Conservation (phyloP, 1,139 yeast species). For the Wickerhamomyces sp. region DNA sequence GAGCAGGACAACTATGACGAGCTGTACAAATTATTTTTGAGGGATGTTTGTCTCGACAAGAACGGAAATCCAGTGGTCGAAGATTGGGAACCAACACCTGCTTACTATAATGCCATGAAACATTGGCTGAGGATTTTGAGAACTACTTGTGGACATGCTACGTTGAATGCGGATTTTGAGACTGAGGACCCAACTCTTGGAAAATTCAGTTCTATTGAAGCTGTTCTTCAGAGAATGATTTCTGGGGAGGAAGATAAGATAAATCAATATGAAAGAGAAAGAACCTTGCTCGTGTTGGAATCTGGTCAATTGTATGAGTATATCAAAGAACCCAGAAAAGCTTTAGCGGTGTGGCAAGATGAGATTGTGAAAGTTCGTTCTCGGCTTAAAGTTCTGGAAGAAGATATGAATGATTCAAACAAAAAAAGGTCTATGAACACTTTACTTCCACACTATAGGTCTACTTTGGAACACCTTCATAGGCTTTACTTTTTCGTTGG, state of each 20-base stretch:
- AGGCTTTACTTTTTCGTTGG: slow-evolving; percentile 76
- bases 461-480: slow-evolving; percentile 51
- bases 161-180: slow-evolving; percentile 34
- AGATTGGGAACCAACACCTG: slow-evolving; percentile 46
- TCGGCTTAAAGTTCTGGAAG: slow-evolving; percentile 15
- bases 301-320: slow-evolving; percentile 64
- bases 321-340: slow-evolving; percentile 41
- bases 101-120: slow-evolving; percentile 43
- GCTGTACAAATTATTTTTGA: slow-evolving; percentile 52
- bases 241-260: slow-evolving; percentile 46
- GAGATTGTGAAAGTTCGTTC: slow-evolving; percentile 29
- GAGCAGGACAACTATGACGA: slow-evolving; percentile 80
- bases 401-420: slow-evolving; percentile 10
- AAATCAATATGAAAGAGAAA: slow-evolving; percentile 42
- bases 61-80: slow-evolving; percentile 49
- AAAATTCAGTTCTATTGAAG: slow-evolving; percentile 54
- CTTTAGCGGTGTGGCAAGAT: slow-evolving; percentile 41
- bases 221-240: slow-evolving; percentile 61
- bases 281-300: slow-evolving; percentile 39
- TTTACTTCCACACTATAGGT: slow-evolving; percentile 15
- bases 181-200: slow-evolving; percentile 6
- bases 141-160: slow-evolving; percentile 82
- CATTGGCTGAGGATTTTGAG: slow-evolving; percentile 65
- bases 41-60: slow-evolving; percentile 52
- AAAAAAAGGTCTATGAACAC: slow-evolving; percentile 14